Base-by-base conservation (phyloP, 2,329 filamentous ascomycete genomes). In the Pestalotiopsis sp. region DNA sequence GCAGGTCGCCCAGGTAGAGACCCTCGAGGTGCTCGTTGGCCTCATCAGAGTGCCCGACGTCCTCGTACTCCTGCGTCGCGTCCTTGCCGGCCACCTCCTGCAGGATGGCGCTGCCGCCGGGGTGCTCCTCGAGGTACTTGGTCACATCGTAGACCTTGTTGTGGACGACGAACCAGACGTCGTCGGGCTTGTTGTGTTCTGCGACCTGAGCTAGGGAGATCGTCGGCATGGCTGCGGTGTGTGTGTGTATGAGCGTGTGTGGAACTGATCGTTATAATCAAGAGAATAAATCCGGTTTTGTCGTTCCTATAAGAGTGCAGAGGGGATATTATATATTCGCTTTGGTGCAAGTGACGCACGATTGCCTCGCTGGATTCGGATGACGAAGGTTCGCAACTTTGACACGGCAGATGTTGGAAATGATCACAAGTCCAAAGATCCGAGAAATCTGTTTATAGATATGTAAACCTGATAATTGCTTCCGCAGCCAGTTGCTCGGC, bases 151-250 rank as follows among this genome's bases (percentile, higher is more conserved):
- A 56, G n/a, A 66, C 64, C 31, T 58, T 66, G 25, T 58, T 58
- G 49, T 66, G 64, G 25, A 66, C 36, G 27, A 66, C 64, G 11
- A 66, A 57, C 64, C 64, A 66, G 52, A 66, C 45, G 38, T 66
- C 64, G 31, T 56, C 52, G 31, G 41, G 41, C 31, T 36, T 58
- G 25, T 36, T 66, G 12, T 66, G 64, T 45, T 66, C 45, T n/a
- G 23, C 36, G 9, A 66, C 52, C n/a, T 66, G 36, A 25, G 41
- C 52, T 58, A 58, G 20, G n/a, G 20, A 57, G 49, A 31, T 57
- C 38, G 25, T 58, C 52, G 64, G 61, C 61, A 64, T 64, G 2
- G 61, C 12, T 45, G 61, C 38, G 59, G 40, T 40, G 25, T 62
- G 23, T 23, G 56, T 52, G 7, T 23, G 17, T 12, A 20, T 4